These are phyloP conservation scores for Apiospora phragmitis DNA, from an alignment of 2,329 filamentous ascomycete genomes.

Conservation along the genomic window DNA sequence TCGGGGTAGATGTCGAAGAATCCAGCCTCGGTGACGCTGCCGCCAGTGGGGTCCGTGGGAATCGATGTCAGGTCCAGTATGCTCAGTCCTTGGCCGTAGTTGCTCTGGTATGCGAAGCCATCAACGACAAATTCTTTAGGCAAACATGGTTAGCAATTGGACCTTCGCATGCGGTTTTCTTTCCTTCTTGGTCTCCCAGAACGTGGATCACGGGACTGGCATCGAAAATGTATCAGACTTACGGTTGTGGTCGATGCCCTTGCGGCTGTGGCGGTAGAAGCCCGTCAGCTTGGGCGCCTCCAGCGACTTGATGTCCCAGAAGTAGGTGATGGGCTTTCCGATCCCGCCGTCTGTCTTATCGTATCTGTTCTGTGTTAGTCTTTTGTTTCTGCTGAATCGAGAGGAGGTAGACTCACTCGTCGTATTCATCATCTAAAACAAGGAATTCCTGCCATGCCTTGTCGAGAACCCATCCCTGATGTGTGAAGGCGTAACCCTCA, in stretches of 20 bases:
- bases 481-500: constrained; percentile 57
- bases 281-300: constrained; percentile 44
- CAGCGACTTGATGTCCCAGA: constrained; percentile 49
- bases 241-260: constrained; percentile 48
- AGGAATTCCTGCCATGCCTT: constrained; percentile 44
- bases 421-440: constrained; percentile 54
- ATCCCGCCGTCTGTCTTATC: constrained; percentile 39
- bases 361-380: too few relatives aligned
- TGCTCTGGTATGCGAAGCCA: constrained; percentile 47
- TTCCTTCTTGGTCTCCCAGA: not conserved
- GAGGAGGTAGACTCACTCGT: too few relatives aligned
- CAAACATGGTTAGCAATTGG: not conserved
- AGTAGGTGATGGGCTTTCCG: constrained; percentile 49
- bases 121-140: constrained; percentile 41
- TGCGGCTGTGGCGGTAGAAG: constrained; percentile 40
- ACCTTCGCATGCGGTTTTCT: too few relatives aligned
- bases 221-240: not conserved
- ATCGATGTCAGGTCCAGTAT: constrained; percentile 39
- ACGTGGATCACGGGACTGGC: not conserved
- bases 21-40: constrained; percentile 44
- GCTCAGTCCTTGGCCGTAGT: constrained; percentile 51
- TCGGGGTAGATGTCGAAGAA: constrained; percentile 54
- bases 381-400: too few relatives aligned
- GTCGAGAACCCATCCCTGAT: constrained; percentile 58
- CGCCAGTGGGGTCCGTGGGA: constrained; percentile 43